Evolutionary conservation across 2,329 filamentous ascomycete genomes (phyloP).

Genomic region (Paraconiothyrium sp.): DNA sequence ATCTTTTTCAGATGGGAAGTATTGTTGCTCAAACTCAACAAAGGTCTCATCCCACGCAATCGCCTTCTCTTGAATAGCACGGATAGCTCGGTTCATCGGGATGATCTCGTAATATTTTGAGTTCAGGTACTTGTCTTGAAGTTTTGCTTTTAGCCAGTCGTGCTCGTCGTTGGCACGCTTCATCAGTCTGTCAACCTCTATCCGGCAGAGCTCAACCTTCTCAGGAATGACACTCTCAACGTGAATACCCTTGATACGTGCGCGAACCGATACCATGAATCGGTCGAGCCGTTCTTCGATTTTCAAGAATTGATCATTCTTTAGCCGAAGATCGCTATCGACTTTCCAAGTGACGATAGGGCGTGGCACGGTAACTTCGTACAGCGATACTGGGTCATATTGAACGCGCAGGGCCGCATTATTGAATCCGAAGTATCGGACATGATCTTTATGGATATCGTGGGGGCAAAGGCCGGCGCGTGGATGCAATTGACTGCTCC

Average conservation of each 20-base stretch:
- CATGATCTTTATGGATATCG: slow-evolving; percentile 90
- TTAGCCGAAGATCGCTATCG: slow-evolving; percentile 88
- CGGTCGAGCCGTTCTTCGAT: slow-evolving; percentile 83
- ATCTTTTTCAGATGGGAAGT: slow-evolving; percentile 94
- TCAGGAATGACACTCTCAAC: slow-evolving; percentile 90
- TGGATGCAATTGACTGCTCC: slow-evolving; percentile 83
- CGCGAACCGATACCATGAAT: slow-evolving; percentile 88
- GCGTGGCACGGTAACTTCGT: slow-evolving; percentile 93
- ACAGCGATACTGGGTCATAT: slow-evolving; percentile 89
- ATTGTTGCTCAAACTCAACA: slow-evolving; percentile 88
- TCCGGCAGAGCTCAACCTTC: slow-evolving; percentile 81
- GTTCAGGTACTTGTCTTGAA: slow-evolving; percentile 90
- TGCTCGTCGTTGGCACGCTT: slow-evolving; percentile 88
- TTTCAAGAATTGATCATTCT: slow-evolving; percentile 87
- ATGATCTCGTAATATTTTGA: slow-evolving; percentile 98
- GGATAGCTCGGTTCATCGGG: slow-evolving; percentile 86
- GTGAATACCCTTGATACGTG: slow-evolving; percentile 85
- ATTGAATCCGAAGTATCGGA: slow-evolving; percentile 89
- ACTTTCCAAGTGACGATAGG: slow-evolving; percentile 97
- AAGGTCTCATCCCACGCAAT: slow-evolving; percentile 94
- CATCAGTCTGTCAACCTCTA: slow-evolving; percentile 80
- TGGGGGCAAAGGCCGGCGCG: slow-evolving; percentile 83
- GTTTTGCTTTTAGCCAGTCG: slow-evolving; percentile 73
- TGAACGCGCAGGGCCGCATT: slow-evolving; percentile 89
- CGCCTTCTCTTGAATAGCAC: slow-evolving; percentile 91